Conservation (phyloP, 208 protist genomes). For the Porcisia deanei region DNA sequence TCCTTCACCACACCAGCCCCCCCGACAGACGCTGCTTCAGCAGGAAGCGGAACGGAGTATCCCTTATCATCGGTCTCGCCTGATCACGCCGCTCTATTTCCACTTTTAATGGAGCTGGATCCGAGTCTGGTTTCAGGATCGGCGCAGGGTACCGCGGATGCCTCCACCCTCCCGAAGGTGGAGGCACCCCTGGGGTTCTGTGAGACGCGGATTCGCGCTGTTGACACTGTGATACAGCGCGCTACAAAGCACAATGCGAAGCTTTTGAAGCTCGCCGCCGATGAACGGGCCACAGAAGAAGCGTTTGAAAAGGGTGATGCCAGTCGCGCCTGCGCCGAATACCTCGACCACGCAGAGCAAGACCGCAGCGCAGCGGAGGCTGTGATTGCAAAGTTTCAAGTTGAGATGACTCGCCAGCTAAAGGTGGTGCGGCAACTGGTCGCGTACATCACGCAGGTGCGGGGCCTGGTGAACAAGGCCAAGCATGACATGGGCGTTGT, state of each 20-base stretch:
- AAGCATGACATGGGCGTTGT: conserved; percentile 21
- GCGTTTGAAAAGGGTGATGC: conserved; percentile 1
- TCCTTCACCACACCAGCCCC: not conserved
- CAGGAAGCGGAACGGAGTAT: not conserved
- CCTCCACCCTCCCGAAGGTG: not conserved
- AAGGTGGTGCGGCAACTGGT: conserved; percentile 25
- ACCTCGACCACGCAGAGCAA: conserved; percentile 21
- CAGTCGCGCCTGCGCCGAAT: conserved; percentile 7
- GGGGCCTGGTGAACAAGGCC: conserved; percentile 19
- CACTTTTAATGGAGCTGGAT: conserved; percentile 28
- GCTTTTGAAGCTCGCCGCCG: conserved; percentile 6
- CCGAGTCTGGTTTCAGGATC: conserved; percentile 9
- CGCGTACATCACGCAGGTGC: conserved; percentile 28
- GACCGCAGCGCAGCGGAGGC: conserved; percentile 8
- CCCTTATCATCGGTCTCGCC: not conserved
- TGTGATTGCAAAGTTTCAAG: conserved; percentile 19
- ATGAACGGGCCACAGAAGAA: conserved; percentile 4
- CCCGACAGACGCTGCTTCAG: not conserved
- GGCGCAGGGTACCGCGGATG: conserved; percentile 3
- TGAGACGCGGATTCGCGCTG: conserved; percentile 3
- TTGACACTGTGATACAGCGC: conserved; percentile 13
- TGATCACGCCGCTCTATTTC: conserved; percentile 2
- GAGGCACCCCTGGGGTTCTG: conserved; percentile 22
- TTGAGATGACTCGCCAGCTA: conserved; percentile 32
- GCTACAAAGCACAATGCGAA: conserved; percentile 18